Evolutionary conservation across 2,329 filamentous ascomycete species (phyloP).

Genomic region (Xylaria multiplex): DNA sequence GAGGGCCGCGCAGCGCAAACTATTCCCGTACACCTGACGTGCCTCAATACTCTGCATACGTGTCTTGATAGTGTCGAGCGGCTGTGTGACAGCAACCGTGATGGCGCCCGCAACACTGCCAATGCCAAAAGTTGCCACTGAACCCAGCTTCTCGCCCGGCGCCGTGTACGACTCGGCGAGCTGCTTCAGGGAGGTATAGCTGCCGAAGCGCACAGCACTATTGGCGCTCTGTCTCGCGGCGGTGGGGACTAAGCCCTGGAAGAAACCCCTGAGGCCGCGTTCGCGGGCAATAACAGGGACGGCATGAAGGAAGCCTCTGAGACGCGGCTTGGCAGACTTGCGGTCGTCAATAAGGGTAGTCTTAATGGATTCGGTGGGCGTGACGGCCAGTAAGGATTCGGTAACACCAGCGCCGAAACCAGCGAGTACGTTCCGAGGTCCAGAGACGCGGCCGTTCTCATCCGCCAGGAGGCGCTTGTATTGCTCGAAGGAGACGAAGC

Average conservation of each 20-base stretch:
- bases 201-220: slow-evolving; percentile 88
- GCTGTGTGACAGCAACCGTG: slow-evolving; percentile 82
- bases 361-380: slow-evolving; percentile 98
- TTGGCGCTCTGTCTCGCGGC: slow-evolving; percentile 96
- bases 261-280: slow-evolving; percentile 89
- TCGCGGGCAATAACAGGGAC: slow-evolving; percentile 87
- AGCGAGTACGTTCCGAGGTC: slow-evolving; percentile 88
- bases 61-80: slow-evolving; percentile 94
- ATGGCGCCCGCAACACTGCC: slow-evolving; percentile 89
- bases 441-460: slow-evolving; percentile 85
- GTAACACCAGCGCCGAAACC: slow-evolving; percentile 96
- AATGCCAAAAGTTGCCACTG: slow-evolving; percentile 87
- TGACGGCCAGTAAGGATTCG: slow-evolving; percentile 91
- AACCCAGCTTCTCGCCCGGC: slow-evolving; percentile 93
- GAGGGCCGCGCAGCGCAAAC: slow-evolving; percentile 79
- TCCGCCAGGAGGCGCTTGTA: slow-evolving; percentile 88
- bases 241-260: slow-evolving; percentile 95
- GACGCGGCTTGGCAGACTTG: slow-evolving; percentile 83
- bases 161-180: slow-evolving; percentile 90
- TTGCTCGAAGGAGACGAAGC: slow-evolving; percentile 95
- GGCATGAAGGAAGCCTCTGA: slow-evolving; percentile 92
- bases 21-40: slow-evolving; percentile 82
- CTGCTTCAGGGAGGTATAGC: slow-evolving; percentile 91
- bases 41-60: slow-evolving; percentile 97
- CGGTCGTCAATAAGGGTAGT: slow-evolving; percentile 98